A percentile compares a stretch with the other conserved stretches of the same genome.
Conservation (phyloP, 2,329 filamentous ascomycete genomes). For the Mariannaea sp. region DNA sequence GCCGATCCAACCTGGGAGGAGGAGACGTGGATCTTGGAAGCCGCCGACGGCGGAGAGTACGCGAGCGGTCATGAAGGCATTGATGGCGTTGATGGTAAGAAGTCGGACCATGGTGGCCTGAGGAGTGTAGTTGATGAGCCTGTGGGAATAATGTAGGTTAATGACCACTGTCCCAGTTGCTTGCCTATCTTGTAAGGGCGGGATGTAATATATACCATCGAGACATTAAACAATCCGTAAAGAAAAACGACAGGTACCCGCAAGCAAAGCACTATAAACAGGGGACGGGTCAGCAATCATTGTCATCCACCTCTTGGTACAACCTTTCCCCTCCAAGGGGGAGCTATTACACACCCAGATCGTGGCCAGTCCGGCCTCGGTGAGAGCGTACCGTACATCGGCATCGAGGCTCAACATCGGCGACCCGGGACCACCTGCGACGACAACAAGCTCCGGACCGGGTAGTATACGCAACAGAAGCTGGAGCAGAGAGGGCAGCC, state of each 20-base stretch:
- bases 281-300: constrained; percentile 16
- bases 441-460: constrained; percentile 38
- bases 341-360: constrained; percentile 66
- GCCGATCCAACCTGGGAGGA: constrained; percentile 77
- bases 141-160: constrained; percentile 42
- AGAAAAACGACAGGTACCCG: constrained; percentile 80
- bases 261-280: constrained; percentile 69
- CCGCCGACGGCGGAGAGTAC: constrained; percentile 72
- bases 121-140: constrained; percentile 84
- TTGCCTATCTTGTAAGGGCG: not conserved
- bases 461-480: constrained; percentile 67
- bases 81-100: constrained; percentile 73
- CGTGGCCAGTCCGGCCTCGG: constrained; percentile 72
- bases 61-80: constrained; percentile 75
- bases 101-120: constrained; percentile 80
- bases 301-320: not conserved
- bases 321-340: not conserved
- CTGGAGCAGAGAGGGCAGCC: constrained; percentile 68
- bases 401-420: constrained; percentile 28
- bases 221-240: constrained; percentile 84
- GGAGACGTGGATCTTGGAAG: constrained; percentile 69
- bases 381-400: constrained; percentile 52
- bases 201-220: constrained; percentile 63
- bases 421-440: constrained; percentile 33
- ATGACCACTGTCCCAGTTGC: not conserved